Base-by-base conservation (phyloP, 116 monocot genomes). In the Posidonia oceanica region DNA sequence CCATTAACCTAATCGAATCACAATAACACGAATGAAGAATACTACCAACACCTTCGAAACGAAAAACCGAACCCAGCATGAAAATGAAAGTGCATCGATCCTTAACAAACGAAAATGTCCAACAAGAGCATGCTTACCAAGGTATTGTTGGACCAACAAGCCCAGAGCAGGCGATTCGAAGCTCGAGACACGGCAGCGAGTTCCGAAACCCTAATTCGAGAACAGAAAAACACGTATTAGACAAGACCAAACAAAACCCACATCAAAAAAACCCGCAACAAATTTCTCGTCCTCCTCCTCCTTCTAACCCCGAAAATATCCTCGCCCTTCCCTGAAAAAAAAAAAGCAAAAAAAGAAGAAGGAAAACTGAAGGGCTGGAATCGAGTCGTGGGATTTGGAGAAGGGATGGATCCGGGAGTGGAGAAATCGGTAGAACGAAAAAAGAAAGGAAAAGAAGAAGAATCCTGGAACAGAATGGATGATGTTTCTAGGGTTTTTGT, bases 201-300 rank as follows among this genome's bases (percentile, higher is more conserved):
- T 56, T 74, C 63, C 38, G 65, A 77, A 77, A 77, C 66, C 71
- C 71, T 77, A 77, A 66, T 59, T 77, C 41, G 41, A 77, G 66
- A 66, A 71, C 59, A 71, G 12, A 64, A 40, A 64, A 77, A 68
- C 14, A 63, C 42, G 22, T 52, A 68, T 78, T 78, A 73, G 59
- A 63, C 13, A 22, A 14, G 36, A 64, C 52, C 17, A 63, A 63
- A 36, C 63, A 71, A 59, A 41, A 72, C 66, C 17, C 52, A 36
- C 63, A 14, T 57, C 74, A 14, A 66, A n/a, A 13, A 48, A 54
- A 59, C 29, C 29, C 12, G 17, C 56, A 56, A 39, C 57, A 52
- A 63, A 23, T 37, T 36, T 40, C 72, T 38, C 41, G 36, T 58
- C 61, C 15, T 61, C 61, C 18, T 38, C 7, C 29, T 0, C 29